phyloP scores from a whole-genome alignment of 1,139 yeast species.

The Blastobotrys illinoisensis region DNA sequence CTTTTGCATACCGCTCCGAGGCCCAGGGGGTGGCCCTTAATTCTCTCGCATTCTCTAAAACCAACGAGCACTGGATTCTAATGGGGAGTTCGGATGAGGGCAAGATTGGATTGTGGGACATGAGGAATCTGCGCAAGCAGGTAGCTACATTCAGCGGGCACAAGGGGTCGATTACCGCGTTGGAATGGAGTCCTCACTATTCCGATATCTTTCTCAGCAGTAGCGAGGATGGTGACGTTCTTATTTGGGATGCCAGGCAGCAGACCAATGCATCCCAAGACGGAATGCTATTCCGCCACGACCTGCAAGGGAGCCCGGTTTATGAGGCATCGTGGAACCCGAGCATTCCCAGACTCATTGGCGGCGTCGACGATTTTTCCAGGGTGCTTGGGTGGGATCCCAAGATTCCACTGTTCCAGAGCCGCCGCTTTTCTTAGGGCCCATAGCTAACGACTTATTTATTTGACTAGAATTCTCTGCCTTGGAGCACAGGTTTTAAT shows the following conservation, averaged over 20 bases:
- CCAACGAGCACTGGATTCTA: slow-evolving; percentile 51
- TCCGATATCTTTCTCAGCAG: slow-evolving; percentile 60
- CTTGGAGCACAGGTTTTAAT: too few relatives aligned
- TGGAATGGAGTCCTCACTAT: slow-evolving; percentile 70
- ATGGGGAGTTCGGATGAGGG: slow-evolving; percentile 74
- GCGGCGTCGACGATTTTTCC: not conserved
- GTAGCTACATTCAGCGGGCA: slow-evolving; percentile 42
- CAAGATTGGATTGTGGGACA: slow-evolving; percentile 58
- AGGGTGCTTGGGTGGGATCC: not conserved
- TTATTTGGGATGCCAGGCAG: slow-evolving; percentile 55
- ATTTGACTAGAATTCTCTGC: too few relatives aligned
- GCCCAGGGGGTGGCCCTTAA: slow-evolving; percentile 47
- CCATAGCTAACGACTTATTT: too few relatives aligned
- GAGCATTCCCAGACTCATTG: not conserved
- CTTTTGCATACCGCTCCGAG: slow-evolving; percentile 18
- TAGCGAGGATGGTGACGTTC: slow-evolving; percentile 66
- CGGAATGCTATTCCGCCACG: not conserved
- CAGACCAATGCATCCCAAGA: not conserved
- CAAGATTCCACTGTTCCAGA: not conserved
- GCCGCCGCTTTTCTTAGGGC: not conserved
- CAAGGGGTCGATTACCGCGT: slow-evolving; percentile 53
- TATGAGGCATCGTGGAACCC: not conserved
- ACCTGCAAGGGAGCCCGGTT: not conserved
- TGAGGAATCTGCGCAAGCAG: slow-evolving; percentile 39
- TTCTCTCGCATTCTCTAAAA: slow-evolving; percentile 57